Conservation (phyloP, 2,329 filamentous ascomycete species). For the Pseudogymnoascus sp. region DNA sequence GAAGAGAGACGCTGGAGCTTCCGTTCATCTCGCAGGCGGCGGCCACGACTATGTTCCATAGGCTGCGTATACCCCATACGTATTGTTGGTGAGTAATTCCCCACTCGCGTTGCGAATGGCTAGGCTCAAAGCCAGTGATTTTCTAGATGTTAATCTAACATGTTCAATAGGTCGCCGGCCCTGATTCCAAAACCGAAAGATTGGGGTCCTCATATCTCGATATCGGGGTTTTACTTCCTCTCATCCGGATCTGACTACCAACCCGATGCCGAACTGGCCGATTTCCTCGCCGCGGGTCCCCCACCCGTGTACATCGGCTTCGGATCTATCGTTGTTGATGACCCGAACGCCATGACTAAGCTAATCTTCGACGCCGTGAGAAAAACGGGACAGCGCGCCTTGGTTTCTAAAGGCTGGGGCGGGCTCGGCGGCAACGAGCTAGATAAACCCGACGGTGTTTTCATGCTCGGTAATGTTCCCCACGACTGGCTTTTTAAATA, state of each 20-base stretch:
- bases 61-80: slow-evolving; percentile 72
- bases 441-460: slow-evolving; percentile 60
- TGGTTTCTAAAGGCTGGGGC: slow-evolving; percentile 81
- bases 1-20: slow-evolving; percentile 64
- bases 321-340: slow-evolving; percentile 68
- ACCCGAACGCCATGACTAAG: slow-evolving; percentile 58
- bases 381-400: slow-evolving; percentile 56
- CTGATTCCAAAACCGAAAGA: slow-evolving; percentile 66
- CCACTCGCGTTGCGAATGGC: not conserved
- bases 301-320: slow-evolving; percentile 74
- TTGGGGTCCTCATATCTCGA: slow-evolving; percentile 59
- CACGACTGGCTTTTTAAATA: slow-evolving; percentile 80
- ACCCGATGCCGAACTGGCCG: slow-evolving; percentile 51
- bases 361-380: slow-evolving; percentile 61
- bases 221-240: slow-evolving; percentile 68
- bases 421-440: slow-evolving; percentile 63
- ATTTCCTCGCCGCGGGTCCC: slow-evolving; percentile 57
- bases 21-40: slow-evolving; percentile 72
- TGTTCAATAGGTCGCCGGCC: slow-evolving; percentile 49
- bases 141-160: not conserved
- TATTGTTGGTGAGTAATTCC: slow-evolving; percentile 62
- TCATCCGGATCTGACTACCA: slow-evolving; percentile 54
- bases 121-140: not conserved
- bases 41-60: slow-evolving; percentile 70
- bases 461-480: slow-evolving; percentile 72